Percentiles rank a stretch among this genome's conserved stretches.
Conservation (phyloP, 2,329 filamentous ascomycete species). For the Byssochlamys sp. region DNA sequence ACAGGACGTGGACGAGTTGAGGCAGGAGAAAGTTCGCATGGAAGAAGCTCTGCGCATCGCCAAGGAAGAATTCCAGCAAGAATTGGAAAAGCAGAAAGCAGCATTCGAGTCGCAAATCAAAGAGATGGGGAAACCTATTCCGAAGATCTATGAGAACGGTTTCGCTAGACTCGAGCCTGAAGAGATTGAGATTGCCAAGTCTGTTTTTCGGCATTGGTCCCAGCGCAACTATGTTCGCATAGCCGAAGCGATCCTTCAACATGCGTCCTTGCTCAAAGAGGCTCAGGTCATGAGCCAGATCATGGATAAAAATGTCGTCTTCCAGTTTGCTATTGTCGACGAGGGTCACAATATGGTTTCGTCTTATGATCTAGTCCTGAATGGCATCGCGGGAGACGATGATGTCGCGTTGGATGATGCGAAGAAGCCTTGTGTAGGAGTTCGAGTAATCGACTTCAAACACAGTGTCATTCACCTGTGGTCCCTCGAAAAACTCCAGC, state of each 20-base stretch:
- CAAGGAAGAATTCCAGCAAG: conserved; percentile 80
- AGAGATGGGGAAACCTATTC: conserved; percentile 53
- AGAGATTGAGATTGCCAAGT: conserved; percentile 62
- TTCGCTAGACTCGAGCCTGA: conserved; percentile 53
- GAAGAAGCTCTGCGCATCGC: conserved; percentile 66
- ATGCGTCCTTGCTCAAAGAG: conserved; percentile 81
- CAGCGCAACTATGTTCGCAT: conserved; percentile 81
- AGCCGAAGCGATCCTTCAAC: conserved; percentile 82
- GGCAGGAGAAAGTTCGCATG: conserved; percentile 74
- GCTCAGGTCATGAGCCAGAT: conserved; percentile 97
- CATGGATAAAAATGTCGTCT: conserved; percentile 82
- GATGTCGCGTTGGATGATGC: conserved; percentile 71
- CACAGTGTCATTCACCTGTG: conserved; percentile 79
- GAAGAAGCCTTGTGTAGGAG: conserved; percentile 78
- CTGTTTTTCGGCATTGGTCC: conserved; percentile 65
- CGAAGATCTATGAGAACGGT: conserved; percentile 40
- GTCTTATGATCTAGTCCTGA: conserved; percentile 91
- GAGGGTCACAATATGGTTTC: conserved; percentile 80
- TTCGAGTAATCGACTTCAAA: conserved; percentile 84
- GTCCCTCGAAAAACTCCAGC: conserved; percentile 86
- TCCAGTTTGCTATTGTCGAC: conserved; percentile 89
- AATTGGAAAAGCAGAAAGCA: conserved; percentile 72
- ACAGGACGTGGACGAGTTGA: conserved; percentile 73
- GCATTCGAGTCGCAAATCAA: conserved; percentile 77
- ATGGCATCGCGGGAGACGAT: conserved; percentile 77